Evolutionary conservation across 495 filamentous ascomycete species (phyloP), one percentile per base, ranked within the genome.

Genomic region (Eremomyces bilateralis): DNA sequence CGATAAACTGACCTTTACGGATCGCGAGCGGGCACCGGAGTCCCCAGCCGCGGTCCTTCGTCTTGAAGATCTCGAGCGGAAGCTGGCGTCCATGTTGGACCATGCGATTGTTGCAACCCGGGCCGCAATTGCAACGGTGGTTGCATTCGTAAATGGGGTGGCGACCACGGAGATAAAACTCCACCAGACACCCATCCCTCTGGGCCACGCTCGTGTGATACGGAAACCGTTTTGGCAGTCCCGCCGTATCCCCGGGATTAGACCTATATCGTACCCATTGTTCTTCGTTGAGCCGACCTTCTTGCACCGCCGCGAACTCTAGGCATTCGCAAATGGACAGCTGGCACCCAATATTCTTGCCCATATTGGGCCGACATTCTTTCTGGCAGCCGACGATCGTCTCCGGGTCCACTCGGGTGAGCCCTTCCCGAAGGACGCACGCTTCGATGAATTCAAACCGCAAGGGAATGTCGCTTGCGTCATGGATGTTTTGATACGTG

Each of bases 121-220:
- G 43, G 0, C 59, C 57, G 43, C 88, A 93, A 15, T 50, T 56
- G 49, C 85, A 97, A 13, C 56, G 61, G 0, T 53, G 45, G 46
- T 80, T 80, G 50, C 88, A 97, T 51, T 97, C 88, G 46, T 76
- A 80, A 29, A 94, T 85, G 10, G 69, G 62, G n/a, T 63, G 43
- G 3, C 63, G 57, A 22, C 58, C 62, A 15, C 63, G 39, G 3
- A 72, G 61, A 22, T 71, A 58, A 43, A 58, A 56, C 2, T 33
- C 36, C 20, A 58, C 42, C 1, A 55, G 35, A 16, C 42, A 42
- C 21, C 39, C 39, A 13, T 37, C 30, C 6, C 29, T 32, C 19
- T 42, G 34, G 15, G 32, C 15, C 22, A 38, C 37, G 1, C 40
- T 39, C 8, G 42, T 39, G 39, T 35, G 41, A 20, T 58, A 58